Base-by-base conservation (phyloP, 257 asterid species). In the Solanum microdontum region DNA sequence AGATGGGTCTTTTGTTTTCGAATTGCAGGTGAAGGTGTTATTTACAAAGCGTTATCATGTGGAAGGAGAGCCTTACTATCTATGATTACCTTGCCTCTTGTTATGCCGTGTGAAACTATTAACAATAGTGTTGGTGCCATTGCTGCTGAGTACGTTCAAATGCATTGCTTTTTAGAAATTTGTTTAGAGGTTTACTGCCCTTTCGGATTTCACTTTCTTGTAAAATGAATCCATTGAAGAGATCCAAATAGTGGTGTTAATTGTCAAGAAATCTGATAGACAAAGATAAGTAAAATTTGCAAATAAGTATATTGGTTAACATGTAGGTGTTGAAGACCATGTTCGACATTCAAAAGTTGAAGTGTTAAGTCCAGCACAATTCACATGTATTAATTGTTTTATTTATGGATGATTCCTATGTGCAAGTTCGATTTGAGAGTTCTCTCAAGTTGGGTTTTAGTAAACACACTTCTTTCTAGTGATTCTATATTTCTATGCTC, bases 21-120 rank as follows among this genome's bases (percentile, higher is more conserved):
- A 37, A 83, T 87, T 64, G 83, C 87, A 91, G 92, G 83, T 82
- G 86, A 86, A 69, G 87, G 13, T 72, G 73, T 40, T 14, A 23
- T 64, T 26, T 34, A 87, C 34, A 23, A 36, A 32, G 77, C 86
- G 8, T 74, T 77, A 87, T 39, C 82, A 34, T 70, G 89, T 85
- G 91, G 96, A 82, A 94, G 98, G 93, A 95, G 99, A 89, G 90
- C 84, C 85, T 89, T 95, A 43, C 39, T 95, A 84, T 92, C 84
- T 88, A 21, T 92, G 76, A 90, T 94, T 13, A 86, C 94, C 64
- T 43, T 95, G 87, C 89, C 98, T 89, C 88, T 95, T 86, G 87
- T 96, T 85, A 21, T 91, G 62, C 94, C 95, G 34, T 87, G 26
- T 36, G 86, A 93, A 82, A 89, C 11, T 48, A 73, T 82, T n/a